These are phyloP conservation scores for Exophiala alcalophila DNA, from an alignment of 2,329 filamentous ascomycete genomes.

Conservation along the genomic window DNA sequence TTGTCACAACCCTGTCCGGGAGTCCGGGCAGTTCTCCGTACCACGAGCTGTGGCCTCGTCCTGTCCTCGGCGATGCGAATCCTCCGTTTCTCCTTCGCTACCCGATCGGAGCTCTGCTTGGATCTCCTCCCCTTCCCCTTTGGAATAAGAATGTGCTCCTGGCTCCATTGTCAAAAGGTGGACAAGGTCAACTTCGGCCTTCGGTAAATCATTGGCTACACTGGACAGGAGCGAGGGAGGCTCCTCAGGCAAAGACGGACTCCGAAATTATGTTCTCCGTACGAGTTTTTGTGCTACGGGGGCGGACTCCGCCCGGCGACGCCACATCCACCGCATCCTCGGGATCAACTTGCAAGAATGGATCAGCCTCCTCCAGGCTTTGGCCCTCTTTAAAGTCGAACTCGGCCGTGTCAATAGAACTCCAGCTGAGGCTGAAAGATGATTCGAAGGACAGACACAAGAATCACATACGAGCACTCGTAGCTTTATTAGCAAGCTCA, in stretches of 20 bases:
- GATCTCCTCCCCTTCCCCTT: neutral
- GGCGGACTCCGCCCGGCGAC: conserved; percentile 20
- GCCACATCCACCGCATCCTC: conserved; percentile 12
- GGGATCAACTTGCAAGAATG: too few relatives aligned
- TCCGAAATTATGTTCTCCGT: conserved; percentile 27
- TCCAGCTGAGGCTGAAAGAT: conserved; percentile 22
- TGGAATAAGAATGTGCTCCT: too few relatives aligned
- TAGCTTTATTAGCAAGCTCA: too few relatives aligned
- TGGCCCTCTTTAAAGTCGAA: too few relatives aligned
- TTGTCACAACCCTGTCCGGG: too few relatives aligned
- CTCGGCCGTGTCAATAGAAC: too few relatives aligned
- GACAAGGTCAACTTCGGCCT: neutral
- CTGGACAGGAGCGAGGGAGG: conserved; percentile 1
- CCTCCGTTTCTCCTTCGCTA: neutral
- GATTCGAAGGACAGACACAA: conserved; percentile 13
- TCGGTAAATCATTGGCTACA: conserved; percentile 7
- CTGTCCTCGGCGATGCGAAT: conserved; percentile 1
- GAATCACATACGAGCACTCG: conserved; percentile 4
- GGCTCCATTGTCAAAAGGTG: too few relatives aligned
- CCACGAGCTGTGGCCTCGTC: neutral
- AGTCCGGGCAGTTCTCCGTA: too few relatives aligned
- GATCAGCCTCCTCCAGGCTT: too few relatives aligned
- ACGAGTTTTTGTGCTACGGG: too few relatives aligned
- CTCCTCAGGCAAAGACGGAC: conserved; percentile 23
- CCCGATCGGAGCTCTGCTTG: neutral